Conservation (phyloP, 1,284 basidiomycete species). For the Pyrrhoderma lamaoense region DNA sequence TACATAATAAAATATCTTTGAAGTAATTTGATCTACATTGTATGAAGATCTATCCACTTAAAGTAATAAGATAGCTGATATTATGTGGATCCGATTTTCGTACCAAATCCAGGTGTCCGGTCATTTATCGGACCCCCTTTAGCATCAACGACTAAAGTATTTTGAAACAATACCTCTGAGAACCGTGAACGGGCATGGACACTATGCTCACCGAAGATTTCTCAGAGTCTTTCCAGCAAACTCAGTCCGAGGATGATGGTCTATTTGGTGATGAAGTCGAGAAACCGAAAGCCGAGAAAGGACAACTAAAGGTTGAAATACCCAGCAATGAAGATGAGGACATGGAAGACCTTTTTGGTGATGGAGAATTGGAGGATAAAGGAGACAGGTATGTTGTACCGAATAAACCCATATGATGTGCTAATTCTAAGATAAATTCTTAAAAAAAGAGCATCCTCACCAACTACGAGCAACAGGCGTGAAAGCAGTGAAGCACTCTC, state of each 20-base stretch:
- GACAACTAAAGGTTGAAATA: conserved; percentile 4
- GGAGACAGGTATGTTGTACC: neutral
- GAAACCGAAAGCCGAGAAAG: conserved; percentile 3
- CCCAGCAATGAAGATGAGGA: conserved; percentile 44
- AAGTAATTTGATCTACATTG: too few relatives aligned
- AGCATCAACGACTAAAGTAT: too few relatives aligned
- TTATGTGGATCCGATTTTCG: too few relatives aligned
- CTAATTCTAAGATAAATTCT: too few relatives aligned
- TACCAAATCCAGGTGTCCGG: too few relatives aligned
- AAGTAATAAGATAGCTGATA: too few relatives aligned
- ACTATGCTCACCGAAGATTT: neutral
- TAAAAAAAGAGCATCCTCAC: conserved; percentile 20
- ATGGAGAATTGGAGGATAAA: conserved; percentile 44
- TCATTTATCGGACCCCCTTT: too few relatives aligned
- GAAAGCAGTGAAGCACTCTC: conserved; percentile 60
- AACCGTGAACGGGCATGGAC: neutral
- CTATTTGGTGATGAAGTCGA: conserved; percentile 3
- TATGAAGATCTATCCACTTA: too few relatives aligned
- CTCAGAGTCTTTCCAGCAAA: neutral
- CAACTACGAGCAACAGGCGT: conserved; percentile 28
- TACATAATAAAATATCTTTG: too few relatives aligned
- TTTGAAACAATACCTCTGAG: too few relatives aligned
- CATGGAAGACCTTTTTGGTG: conserved; percentile 74
- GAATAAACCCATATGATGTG: too few relatives aligned
- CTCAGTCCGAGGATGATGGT: neutral